These are phyloP conservation scores for Alternaria sp. DNA, from an alignment of 2,329 filamentous ascomycete genomes.

Conservation along the genomic window DNA sequence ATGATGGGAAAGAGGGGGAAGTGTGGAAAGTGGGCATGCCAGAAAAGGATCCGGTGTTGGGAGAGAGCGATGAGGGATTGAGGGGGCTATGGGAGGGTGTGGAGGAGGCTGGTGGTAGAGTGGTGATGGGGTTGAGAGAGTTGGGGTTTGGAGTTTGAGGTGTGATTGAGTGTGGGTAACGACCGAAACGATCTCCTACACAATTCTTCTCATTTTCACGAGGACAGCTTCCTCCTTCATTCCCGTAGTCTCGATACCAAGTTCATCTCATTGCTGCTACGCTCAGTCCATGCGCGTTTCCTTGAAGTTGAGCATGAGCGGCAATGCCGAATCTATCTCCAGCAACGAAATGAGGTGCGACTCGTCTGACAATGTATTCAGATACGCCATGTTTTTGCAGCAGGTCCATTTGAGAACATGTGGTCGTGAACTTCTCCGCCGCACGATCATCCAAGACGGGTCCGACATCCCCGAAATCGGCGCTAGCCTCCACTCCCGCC, in stretches of 20 bases:
- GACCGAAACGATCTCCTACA: neutral
- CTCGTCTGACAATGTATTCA: neutral
- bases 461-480: neutral
- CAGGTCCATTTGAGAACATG: neutral
- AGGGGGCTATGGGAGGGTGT: slow-evolving; percentile 44
- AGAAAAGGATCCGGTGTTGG: slow-evolving; percentile 57
- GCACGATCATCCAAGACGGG: neutral
- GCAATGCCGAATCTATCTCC: neutral
- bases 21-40: slow-evolving; percentile 57
- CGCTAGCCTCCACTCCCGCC: neutral
- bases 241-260: neutral
- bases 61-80: slow-evolving; percentile 46
- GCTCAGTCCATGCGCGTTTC: neutral
- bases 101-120: neutral
- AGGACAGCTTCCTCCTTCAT: neutral
- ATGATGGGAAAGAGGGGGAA: slow-evolving; percentile 49
- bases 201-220: neutral
- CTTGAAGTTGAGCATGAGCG: neutral
- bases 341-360: neutral
- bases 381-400: neutral
- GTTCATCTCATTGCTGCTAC: neutral
- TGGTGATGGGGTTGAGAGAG: neutral
- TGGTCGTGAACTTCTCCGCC: neutral
- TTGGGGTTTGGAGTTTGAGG: neutral
- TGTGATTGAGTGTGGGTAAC: neutral